Evolutionary conservation across 2,329 filamentous ascomycete genomes (phyloP).

Genomic region (Remersonia thermophila): DNA sequence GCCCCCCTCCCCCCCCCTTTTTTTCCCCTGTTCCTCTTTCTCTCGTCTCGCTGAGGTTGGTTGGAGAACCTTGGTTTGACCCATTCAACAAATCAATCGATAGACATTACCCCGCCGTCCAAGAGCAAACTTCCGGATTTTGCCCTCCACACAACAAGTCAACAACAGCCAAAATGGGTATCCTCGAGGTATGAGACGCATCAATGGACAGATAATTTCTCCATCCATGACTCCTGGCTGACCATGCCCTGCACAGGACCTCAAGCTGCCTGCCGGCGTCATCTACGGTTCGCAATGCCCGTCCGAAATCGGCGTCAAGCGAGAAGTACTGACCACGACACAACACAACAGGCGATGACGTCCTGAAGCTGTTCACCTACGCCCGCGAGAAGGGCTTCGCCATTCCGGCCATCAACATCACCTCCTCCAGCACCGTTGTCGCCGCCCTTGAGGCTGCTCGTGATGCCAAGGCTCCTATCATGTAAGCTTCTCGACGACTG

Average conservation of each 20-base stretch:
- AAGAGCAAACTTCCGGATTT: neutral
- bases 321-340: slow-evolving; percentile 1
- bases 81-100: too few relatives aligned
- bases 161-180: slow-evolving; percentile 10
- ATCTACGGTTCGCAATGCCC: slow-evolving; percentile 11
- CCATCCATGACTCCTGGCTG: neutral
- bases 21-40: neutral
- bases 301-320: slow-evolving; percentile 6
- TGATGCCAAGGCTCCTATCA: slow-evolving; percentile 66
- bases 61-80: too few relatives aligned
- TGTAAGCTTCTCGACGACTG: slow-evolving; percentile 20
- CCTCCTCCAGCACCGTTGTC: slow-evolving; percentile 68
- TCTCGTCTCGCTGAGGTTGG: too few relatives aligned
- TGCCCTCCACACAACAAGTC: slow-evolving; percentile 3
- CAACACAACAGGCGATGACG: slow-evolving; percentile 11
- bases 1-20: neutral
- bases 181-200: slow-evolving; percentile 9
- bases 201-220: neutral
- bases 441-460: slow-evolving; percentile 87
- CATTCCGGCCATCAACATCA: slow-evolving; percentile 87
- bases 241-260: slow-evolving; percentile 6
- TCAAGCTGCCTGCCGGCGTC: slow-evolving; percentile 14
- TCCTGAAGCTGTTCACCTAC: slow-evolving; percentile 63
- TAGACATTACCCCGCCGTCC: too few relatives aligned
- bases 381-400: slow-evolving; percentile 79